A percentile compares a stretch with the other conserved stretches of the same genome.
Evolutionary conservation across 2,329 filamentous ascomycete genomes (phyloP).

Genomic region (Ceratocystis lukuohia): DNA sequence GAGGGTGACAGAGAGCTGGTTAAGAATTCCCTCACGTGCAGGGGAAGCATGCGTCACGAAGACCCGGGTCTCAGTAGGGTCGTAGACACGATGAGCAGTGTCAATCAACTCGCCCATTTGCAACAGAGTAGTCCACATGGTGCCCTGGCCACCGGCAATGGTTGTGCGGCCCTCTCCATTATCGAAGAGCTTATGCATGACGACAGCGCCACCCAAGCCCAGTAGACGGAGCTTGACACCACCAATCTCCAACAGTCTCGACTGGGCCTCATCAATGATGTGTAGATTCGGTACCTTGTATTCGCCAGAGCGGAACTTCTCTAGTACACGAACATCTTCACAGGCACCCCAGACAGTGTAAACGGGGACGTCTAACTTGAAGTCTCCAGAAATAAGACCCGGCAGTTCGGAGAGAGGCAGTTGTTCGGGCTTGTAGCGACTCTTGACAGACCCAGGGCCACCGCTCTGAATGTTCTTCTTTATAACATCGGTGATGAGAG

Average conservation of each 20-base stretch:
- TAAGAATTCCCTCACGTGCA: conserved; percentile 87
- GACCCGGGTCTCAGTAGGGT: conserved; percentile 90
- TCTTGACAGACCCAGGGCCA: conserved; percentile 68
- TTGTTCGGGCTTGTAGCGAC: conserved; percentile 65
- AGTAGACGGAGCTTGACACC: conserved; percentile 91
- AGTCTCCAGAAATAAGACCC: conserved; percentile 71
- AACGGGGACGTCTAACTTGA: conserved; percentile 88
- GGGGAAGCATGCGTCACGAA: conserved; percentile 96
- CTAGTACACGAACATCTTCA: conserved; percentile 91
- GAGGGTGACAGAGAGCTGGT: conserved; percentile 91
- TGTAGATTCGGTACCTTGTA: conserved; percentile 97
- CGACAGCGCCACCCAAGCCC: conserved; percentile 86
- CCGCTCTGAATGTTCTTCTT: conserved; percentile 54
- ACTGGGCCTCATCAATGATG: conserved; percentile 96
- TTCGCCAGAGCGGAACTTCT: conserved; percentile 93
- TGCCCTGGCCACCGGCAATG: conserved; percentile 93
- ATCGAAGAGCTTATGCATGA: conserved; percentile 99
- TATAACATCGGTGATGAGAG: conserved; percentile 67
- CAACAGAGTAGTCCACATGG: conserved; percentile 97
- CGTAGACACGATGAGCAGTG: conserved; percentile 94
- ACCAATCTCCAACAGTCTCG: conserved; percentile 83
- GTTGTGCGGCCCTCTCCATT: conserved; percentile 96
- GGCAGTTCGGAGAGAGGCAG: conserved; percentile 87
- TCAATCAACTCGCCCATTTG: conserved; percentile 98
- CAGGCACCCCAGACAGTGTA: conserved; percentile 99